phyloP scores from a whole-genome alignment of 495 filamentous ascomycete species.

The Penicillium paradoxum region DNA sequence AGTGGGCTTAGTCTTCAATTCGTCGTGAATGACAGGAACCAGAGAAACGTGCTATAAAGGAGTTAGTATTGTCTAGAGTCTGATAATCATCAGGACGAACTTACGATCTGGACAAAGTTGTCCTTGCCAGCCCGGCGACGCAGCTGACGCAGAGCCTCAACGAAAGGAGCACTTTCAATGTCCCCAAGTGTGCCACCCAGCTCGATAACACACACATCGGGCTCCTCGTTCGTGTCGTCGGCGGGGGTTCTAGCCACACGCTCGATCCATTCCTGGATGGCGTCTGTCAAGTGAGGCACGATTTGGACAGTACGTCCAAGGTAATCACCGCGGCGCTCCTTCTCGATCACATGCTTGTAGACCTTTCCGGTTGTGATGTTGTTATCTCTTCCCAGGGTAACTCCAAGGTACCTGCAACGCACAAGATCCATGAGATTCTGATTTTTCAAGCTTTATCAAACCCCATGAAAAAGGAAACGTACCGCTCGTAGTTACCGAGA shows the following conservation, averaged over 20 bases:
- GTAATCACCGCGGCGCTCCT: conserved; percentile 76
- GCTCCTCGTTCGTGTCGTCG: conserved; percentile 73
- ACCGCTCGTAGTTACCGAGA: conserved; percentile 93
- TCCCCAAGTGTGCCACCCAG: conserved; percentile 74
- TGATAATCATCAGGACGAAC: conserved; percentile 57
- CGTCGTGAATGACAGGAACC: conserved; percentile 40
- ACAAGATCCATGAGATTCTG: conserved; percentile 69
- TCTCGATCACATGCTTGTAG: conserved; percentile 79
- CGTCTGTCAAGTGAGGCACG: conserved; percentile 86
- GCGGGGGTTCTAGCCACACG: conserved; percentile 81
- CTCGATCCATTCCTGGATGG: conserved; percentile 89
- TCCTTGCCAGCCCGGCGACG: conserved; percentile 63
- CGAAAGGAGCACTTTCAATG: conserved; percentile 85
- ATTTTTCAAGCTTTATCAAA: conserved; percentile 46
- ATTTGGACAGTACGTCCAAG: conserved; percentile 91
- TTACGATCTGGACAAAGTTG: conserved; percentile 77
- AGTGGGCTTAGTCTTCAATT: conserved; percentile 97
- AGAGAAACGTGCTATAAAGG: conserved; percentile 14
- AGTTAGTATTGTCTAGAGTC: neutral
- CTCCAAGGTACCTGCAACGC: conserved; percentile 16
- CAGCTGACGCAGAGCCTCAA: conserved; percentile 80
- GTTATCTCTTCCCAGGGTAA: conserved; percentile 22
- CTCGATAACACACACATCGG: conserved; percentile 91
- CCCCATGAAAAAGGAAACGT: conserved; percentile 62
- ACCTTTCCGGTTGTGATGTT: conserved; percentile 74